phyloP scores from a whole-genome alignment of 345 rosid genomes.

The Mercurialis annua region DNA sequence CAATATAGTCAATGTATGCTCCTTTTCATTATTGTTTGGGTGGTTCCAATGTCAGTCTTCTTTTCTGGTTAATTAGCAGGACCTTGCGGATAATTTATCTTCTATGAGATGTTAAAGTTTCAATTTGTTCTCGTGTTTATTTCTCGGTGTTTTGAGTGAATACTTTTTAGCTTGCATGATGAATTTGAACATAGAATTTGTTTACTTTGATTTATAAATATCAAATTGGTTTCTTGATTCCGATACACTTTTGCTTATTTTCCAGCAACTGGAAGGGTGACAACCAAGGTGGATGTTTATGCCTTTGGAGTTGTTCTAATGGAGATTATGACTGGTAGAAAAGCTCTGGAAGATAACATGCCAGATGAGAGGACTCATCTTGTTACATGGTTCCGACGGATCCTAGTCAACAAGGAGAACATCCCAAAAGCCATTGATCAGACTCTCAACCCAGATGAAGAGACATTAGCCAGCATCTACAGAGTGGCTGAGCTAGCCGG shows the following conservation, averaged over 20 bases:
- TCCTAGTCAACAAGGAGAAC: conserved; percentile 19
- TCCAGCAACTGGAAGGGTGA: conserved; percentile 33
- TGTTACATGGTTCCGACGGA: conserved; percentile 27
- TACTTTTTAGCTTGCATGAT: neutral
- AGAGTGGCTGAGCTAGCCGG: conserved; percentile 29
- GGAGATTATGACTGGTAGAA: conserved; percentile 30
- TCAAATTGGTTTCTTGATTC: neutral
- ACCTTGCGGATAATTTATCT: neutral
- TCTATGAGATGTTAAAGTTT: no score
- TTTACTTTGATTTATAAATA: neutral
- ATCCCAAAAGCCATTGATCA: conserved; percentile 19
- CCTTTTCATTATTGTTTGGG: no score
- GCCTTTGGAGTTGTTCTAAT: conserved; percentile 27
- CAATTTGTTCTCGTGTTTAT: no score
- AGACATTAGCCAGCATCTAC: conserved; percentile 20
- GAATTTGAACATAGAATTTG: neutral
- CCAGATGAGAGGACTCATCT: conserved; percentile 26
- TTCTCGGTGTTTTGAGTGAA: no score
- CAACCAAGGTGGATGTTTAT: conserved; percentile 29
- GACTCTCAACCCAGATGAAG: conserved; percentile 19
- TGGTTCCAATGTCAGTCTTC: neutral
- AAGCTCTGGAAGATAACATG: conserved; percentile 20
- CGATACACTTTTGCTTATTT: neutral
- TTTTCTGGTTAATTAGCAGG: neutral
- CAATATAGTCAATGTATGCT: no score